These are phyloP conservation scores for Cladosporium sp. DNA, from an alignment of 2,329 filamentous ascomycete genomes.

Conservation along the genomic window DNA sequence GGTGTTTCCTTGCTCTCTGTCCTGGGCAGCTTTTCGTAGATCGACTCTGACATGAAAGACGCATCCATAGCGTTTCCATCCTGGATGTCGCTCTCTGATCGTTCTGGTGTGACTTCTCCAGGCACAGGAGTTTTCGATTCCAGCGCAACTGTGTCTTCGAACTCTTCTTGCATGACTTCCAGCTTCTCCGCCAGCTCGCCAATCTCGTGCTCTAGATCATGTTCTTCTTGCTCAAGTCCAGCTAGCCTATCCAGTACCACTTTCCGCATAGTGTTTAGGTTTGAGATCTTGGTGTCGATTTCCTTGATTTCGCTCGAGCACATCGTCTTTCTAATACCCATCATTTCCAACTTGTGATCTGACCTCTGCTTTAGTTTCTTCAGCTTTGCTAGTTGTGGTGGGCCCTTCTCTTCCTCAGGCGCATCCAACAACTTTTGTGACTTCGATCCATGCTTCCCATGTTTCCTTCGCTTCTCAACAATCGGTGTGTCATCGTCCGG, in stretches of 20 bases:
- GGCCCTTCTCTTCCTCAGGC: slow-evolving; percentile 58
- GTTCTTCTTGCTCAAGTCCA: slow-evolving; percentile 83
- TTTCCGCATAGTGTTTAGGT: slow-evolving; percentile 85
- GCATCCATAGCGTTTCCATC: slow-evolving; percentile 46
- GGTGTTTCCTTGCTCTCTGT: slow-evolving; percentile 33
- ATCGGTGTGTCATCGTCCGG: slow-evolving; percentile 55
- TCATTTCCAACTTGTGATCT: slow-evolving; percentile 83
- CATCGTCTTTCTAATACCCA: slow-evolving; percentile 94
- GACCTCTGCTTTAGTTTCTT: slow-evolving; percentile 76
- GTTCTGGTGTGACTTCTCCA: slow-evolving; percentile 17
- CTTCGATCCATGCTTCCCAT: slow-evolving; percentile 65
- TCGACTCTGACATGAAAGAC: slow-evolving; percentile 94
- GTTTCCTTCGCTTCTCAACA: slow-evolving; percentile 57
- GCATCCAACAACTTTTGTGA: slow-evolving; percentile 68
- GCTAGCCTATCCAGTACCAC: slow-evolving; percentile 87
- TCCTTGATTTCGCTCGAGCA: slow-evolving; percentile 92
- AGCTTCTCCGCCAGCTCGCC: slow-evolving; percentile 58
- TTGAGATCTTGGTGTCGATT: slow-evolving; percentile 94
- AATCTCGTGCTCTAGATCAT: slow-evolving; percentile 80
- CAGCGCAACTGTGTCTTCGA: slow-evolving; percentile 47
- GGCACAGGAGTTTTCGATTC: slow-evolving; percentile 36
- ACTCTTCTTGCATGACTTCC: slow-evolving; percentile 59
- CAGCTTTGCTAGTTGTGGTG: slow-evolving; percentile 66
- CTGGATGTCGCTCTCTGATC: slow-evolving; percentile 41
- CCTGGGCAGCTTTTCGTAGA: slow-evolving; percentile 83